Base-by-base conservation (phyloP, 78 protist genomes). In the Tieghemostelium lacteum region DNA sequence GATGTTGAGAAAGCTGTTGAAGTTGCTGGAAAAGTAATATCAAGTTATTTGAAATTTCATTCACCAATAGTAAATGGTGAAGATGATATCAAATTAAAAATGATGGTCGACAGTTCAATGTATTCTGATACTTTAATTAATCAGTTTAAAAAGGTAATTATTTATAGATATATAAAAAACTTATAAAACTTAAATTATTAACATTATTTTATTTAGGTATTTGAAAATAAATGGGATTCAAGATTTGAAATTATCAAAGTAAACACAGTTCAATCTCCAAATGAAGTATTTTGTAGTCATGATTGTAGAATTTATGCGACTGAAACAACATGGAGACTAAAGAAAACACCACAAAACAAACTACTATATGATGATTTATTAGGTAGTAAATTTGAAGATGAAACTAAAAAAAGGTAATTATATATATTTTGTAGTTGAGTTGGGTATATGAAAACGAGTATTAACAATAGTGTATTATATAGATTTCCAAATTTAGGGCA, bases 251-350 rank as follows among this genome's bases (percentile, higher is more conserved):
- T 83, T 58, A 28, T 69, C 14, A 40, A 55, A 33, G 39, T 52
- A 49, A 72, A 83, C 10, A 45, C 52, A 45, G n/a, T n/a, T n/a
- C n/a, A n/a, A n/a, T n/a, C 33, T 36, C n/a, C 57, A 26, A 39
- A 24, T 6, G 72, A 76, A 7, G 78, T 69, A 26, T 83, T 60
- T 40, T n/a, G n/a, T n/a, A 58, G 45, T 36, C 29, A 33, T 12
- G 19, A 10, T 31, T 60, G 80, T 83, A 66, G 75, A 69, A 42
- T 70, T 55, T 45, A 29, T 58, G 77, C 91, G 10, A 66, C 60
- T 5, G 91, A 83, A 37, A 58, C 91, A 22, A 83, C 54, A 24
- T 83, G 91, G 91, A 66, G 91, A 69, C 28, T 83, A 57, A 83
- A 83, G 28, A 66, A 20, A 33, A 83, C 78, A 42, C 80, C 91